Percentiles rank a stretch among this genome's conserved stretches.
These are phyloP conservation scores for Ogataea zsoltii DNA, from an alignment of 805 yeast species.

Conservation along the genomic window DNA sequence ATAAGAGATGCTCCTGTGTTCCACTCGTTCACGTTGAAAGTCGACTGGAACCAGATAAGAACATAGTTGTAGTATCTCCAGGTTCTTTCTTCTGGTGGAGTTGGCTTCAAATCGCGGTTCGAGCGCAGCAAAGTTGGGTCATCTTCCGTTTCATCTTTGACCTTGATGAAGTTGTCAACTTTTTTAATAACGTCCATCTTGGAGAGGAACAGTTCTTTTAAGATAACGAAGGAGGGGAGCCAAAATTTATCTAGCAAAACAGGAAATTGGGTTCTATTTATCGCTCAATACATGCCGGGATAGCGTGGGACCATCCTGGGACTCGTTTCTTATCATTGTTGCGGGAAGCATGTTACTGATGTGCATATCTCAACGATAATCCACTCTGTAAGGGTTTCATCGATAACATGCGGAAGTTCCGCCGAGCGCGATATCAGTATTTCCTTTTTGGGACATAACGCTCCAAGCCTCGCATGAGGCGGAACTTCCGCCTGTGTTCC, in stretches of 20 bases:
- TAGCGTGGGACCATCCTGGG: too few species aligned
- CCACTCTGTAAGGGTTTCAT: too few species aligned
- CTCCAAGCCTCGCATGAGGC: too few species aligned
- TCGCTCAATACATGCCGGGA: neutral
- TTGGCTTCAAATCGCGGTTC: conserved; percentile 41
- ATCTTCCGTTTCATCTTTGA: conserved; percentile 22
- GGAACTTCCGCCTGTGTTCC: too few species aligned
- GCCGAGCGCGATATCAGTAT: neutral
- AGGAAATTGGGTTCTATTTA: neutral
- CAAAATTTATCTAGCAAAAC: neutral
- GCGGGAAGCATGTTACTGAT: too few species aligned
- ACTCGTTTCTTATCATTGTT: too few species aligned
- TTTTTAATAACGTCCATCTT: conserved; percentile 30
- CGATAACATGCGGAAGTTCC: conserved; percentile 3
- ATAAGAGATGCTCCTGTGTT: conserved; percentile 28
- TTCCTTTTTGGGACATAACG: too few species aligned
- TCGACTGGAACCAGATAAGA: conserved; percentile 25
- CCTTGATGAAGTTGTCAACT: conserved; percentile 22
- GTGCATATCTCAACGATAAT: neutral
- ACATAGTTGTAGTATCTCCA: conserved; percentile 33
- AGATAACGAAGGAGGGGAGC: neutral
- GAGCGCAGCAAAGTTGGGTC: conserved; percentile 25
- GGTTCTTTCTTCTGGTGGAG: conserved; percentile 36
- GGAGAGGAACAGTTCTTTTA: too few species aligned
- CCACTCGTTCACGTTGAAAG: conserved; percentile 32